Evolutionary conservation across 139 green algal species (phyloP).

Genomic region (Volvox reticuliferus): DNA sequence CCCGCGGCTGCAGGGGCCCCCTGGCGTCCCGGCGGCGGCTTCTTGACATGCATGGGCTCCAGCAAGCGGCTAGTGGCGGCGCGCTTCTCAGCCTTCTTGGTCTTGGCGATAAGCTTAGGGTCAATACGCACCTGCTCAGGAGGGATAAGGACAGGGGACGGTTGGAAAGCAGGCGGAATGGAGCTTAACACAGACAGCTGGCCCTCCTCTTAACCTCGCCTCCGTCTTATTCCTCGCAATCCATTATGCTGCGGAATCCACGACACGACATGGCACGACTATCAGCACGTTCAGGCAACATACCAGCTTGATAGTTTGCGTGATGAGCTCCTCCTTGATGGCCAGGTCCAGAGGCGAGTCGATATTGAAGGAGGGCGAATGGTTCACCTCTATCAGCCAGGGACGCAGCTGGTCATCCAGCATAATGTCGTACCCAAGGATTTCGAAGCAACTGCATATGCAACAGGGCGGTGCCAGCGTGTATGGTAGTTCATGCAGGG

Average conservation of each 20-base stretch:
- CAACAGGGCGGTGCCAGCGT: not conserved
- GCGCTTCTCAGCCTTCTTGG: constrained; percentile 60
- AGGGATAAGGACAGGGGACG: no score
- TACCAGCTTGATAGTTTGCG: constrained; percentile 58
- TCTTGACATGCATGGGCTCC: constrained; percentile 56
- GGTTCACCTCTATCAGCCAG: constrained; percentile 92
- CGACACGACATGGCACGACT: no score
- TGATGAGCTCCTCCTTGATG: constrained; percentile 70
- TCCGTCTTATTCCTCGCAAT: no score
- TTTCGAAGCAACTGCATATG: constrained; percentile 82
- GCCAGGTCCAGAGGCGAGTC: constrained; percentile 79
- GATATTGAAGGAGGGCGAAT: constrained; percentile 82
- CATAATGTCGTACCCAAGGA: constrained; percentile 77
- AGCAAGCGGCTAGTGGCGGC: constrained; percentile 53
- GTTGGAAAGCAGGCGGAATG: no score
- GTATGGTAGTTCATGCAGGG: no score
- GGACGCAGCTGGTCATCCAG: constrained; percentile 76
- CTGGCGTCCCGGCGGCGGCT: not conserved
- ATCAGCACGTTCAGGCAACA: no score
- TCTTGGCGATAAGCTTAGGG: constrained; percentile 58
- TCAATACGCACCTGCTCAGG: constrained; percentile 58
- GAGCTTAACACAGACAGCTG: no score
- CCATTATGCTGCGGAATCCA: no score
- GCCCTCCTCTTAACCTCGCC: no score
- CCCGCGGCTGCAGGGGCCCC: not conserved